Evolutionary conservation across 1,284 basidiomycete genomes (phyloP).

Genomic region (Ceratobasidium sp.): DNA sequence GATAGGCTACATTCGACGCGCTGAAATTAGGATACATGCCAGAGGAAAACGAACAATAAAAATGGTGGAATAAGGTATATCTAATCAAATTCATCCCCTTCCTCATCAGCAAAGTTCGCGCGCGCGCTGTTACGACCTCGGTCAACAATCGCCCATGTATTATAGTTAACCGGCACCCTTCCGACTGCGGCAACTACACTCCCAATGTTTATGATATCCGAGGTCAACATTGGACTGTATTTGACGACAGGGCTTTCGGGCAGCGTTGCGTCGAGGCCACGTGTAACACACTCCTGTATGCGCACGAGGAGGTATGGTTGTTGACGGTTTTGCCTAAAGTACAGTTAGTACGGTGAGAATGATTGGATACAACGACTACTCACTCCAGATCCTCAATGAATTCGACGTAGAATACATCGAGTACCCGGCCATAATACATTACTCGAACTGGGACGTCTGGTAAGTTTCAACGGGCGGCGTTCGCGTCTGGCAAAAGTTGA

Average conservation of each 20-base stretch:
- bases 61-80: background rate
- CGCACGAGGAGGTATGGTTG: background rate
- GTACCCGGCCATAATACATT: constrained; percentile 10
- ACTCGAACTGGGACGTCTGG: constrained; percentile 2
- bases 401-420: constrained; percentile 26
- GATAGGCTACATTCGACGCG: background rate
- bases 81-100: background rate
- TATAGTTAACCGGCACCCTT: background rate
- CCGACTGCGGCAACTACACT: constrained; percentile 8
- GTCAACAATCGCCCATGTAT: constrained; percentile 33
- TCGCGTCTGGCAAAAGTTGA: background rate
- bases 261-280: constrained; percentile 1
- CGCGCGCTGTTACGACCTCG: constrained; percentile 6
- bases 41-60: background rate
- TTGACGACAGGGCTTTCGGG: constrained; percentile 11
- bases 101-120: constrained; percentile 4
- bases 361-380: background rate
- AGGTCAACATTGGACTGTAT: background rate
- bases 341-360: background rate
- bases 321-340: background rate
- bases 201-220: constrained; percentile 10
- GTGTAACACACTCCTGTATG: constrained; percentile 1
- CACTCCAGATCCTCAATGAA: constrained; percentile 7
- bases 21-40: too few species aligned
- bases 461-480: background rate